A percentile compares a stretch with the other conserved stretches of the same genome.
Conservation (phyloP, 805 yeast genomes). For the Nakazawaea holstii region DNA sequence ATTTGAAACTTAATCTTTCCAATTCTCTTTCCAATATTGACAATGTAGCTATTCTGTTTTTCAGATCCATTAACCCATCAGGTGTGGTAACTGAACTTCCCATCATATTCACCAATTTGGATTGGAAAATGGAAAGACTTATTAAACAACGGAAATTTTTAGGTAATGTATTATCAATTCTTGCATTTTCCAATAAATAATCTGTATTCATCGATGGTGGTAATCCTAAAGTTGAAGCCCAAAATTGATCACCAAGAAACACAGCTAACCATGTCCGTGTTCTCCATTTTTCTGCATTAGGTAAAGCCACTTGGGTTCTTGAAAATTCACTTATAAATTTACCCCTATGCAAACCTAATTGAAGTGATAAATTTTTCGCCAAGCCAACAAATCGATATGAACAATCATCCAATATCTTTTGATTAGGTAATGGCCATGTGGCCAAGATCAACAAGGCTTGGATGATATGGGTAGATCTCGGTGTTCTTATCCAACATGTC, state of each 20-base stretch:
- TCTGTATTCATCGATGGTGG: conserved; percentile 87
- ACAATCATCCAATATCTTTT: conserved; percentile 87
- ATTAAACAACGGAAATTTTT: conserved; percentile 66
- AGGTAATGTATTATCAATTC: conserved; percentile 62
- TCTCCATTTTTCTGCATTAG: conserved; percentile 92
- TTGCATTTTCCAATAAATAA: conserved; percentile 72
- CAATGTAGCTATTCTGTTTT: conserved; percentile 74
- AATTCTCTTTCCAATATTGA: conserved; percentile 76
- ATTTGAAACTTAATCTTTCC: conserved; percentile 60
- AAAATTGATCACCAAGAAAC: conserved; percentile 82
- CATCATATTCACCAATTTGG: conserved; percentile 78
- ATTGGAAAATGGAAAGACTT: conserved; percentile 73
- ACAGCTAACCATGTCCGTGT: conserved; percentile 90
- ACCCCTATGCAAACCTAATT: conserved; percentile 87
- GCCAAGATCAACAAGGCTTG: conserved; percentile 83
- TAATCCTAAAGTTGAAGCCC: conserved; percentile 83
- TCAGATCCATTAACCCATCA: conserved; percentile 83
- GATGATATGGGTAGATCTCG: conserved; percentile 88
- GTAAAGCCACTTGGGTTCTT: conserved; percentile 80
- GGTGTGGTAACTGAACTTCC: conserved; percentile 82
- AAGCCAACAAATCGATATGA: conserved; percentile 84
- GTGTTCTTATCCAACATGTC: conserved; percentile 90
- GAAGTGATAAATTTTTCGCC: conserved; percentile 79
- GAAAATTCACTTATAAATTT: conserved; percentile 87
- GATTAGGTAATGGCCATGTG: conserved; percentile 91